phyloP scores from a whole-genome alignment of 2,329 filamentous ascomycete genomes.

The Colletotrichum salicis region DNA sequence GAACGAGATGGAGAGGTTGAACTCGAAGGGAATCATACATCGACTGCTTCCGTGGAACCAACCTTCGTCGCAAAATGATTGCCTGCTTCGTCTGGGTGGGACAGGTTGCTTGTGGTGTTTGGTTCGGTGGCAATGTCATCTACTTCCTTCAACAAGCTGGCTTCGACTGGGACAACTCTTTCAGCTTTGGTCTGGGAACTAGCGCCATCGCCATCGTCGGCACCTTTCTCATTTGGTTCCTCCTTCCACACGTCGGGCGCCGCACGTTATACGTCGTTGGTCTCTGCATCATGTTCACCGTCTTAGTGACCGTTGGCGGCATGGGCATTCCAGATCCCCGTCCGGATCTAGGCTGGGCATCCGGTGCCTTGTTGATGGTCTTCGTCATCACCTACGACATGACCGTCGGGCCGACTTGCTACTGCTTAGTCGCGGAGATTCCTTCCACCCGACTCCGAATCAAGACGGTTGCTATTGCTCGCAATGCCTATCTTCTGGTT shows the following conservation, averaged over 20 bases:
- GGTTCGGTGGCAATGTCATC: background rate
- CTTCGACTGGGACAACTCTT: background rate
- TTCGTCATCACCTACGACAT: background rate
- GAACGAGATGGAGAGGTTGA: conserved; percentile 5
- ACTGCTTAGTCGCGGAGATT: conserved; percentile 21
- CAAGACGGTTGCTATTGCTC: conserved; percentile 24
- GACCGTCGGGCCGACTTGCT: background rate
- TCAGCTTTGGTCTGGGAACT: background rate
- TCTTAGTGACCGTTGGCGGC: conserved; percentile 39
- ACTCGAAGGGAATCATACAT: conserved; percentile 9
- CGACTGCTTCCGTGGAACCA: conserved; percentile 35
- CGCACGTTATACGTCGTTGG: conserved; percentile 53
- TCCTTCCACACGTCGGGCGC: conserved; percentile 46
- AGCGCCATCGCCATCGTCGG: background rate
- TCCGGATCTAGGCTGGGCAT: background rate
- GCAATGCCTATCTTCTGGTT: conserved; percentile 8
- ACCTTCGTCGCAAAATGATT: conserved; percentile 38
- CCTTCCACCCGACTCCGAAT: conserved; percentile 20
- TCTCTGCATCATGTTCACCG: conserved; percentile 49
- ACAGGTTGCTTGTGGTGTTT: background rate
- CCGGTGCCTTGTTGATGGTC: background rate
- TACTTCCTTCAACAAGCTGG: background rate
- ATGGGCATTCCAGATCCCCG: background rate
- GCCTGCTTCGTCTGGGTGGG: background rate
- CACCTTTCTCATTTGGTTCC: conserved; percentile 25